These are phyloP conservation scores for Didymella sp. DNA, from an alignment of 2,329 filamentous ascomycete species.

Conservation along the genomic window DNA sequence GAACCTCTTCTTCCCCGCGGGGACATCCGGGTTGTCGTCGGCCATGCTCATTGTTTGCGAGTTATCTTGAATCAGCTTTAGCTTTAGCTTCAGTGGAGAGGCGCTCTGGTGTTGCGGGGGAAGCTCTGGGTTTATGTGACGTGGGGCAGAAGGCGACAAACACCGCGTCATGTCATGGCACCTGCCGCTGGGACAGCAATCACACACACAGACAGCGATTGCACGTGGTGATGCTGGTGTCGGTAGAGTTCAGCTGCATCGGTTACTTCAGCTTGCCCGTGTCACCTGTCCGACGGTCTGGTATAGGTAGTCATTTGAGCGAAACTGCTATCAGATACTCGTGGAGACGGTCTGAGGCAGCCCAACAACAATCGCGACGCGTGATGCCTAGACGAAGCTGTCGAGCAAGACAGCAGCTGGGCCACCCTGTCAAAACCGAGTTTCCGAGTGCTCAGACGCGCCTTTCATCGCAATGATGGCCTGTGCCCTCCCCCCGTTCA, in stretches of 20 bases:
- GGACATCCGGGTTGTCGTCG: slow-evolving; percentile 40
- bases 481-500: slow-evolving; percentile 32
- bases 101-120: slow-evolving; percentile 3
- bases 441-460: slow-evolving; percentile 7
- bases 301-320: not conserved
- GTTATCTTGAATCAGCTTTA: not conserved
- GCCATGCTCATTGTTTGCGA: slow-evolving; percentile 39
- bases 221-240: not conserved
- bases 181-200: not conserved
- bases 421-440: not conserved
- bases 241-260: not conserved
- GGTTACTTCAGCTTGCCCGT: not conserved
- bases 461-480: slow-evolving; percentile 24
- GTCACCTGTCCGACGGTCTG: not conserved
- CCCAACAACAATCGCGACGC: not conserved
- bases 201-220: slow-evolving; percentile 1
- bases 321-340: not conserved
- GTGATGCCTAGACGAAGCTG: not conserved
- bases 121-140: slow-evolving; percentile 11
- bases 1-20: slow-evolving; percentile 46
- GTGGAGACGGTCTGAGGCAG: not conserved
- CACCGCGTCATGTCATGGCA: slow-evolving; percentile 16
- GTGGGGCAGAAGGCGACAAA: slow-evolving; percentile 22
- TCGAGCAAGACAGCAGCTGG: not conserved
- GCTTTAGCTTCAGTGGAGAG: not conserved